phyloP scores from a whole-genome alignment of 2,329 filamentous ascomycete genomes.

The Trichoderma arundinaceum region DNA sequence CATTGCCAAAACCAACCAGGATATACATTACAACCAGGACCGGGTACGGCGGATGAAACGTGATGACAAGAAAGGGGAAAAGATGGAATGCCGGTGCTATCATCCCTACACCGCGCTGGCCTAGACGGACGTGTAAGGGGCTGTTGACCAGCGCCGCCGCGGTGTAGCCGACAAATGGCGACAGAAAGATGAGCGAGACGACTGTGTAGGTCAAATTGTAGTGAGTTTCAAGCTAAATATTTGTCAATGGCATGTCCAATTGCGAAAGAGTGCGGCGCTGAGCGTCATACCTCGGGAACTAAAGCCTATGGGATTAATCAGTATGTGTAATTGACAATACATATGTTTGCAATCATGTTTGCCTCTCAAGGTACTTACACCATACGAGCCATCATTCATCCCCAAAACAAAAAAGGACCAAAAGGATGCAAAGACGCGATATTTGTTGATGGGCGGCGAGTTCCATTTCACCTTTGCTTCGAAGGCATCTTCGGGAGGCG shows the following conservation, averaged over 20 bases:
- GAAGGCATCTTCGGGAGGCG: constrained; percentile 15
- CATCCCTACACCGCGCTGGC: constrained; percentile 64
- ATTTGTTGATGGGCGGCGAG: constrained; percentile 54
- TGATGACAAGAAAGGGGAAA: constrained; percentile 66
- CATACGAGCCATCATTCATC: constrained; percentile 63
- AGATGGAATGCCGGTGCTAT: constrained; percentile 66
- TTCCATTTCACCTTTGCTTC: constrained; percentile 52
- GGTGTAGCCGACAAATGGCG: constrained; percentile 51
- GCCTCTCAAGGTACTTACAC: constrained; percentile 48
- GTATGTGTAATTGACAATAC: constrained; percentile 3
- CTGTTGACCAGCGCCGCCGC: constrained; percentile 48
- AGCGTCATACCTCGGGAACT: constrained; percentile 19
- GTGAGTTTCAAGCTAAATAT: constrained; percentile 39
- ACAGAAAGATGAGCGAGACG: constrained; percentile 53
- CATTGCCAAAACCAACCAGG: constrained; percentile 73
- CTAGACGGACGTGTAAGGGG: constrained; percentile 47
- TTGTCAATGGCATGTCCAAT: too few relatives aligned
- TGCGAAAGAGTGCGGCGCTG: not conserved
- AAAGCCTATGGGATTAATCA: not conserved
- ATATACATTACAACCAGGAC: constrained; percentile 69
- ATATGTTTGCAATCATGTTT: too few relatives aligned
- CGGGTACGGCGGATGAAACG: constrained; percentile 70
- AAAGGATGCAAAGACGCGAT: constrained; percentile 59
- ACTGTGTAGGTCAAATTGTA: constrained; percentile 50
- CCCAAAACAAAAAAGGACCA: constrained; percentile 64